Conservation (phyloP, 2,329 filamentous ascomycete species). For the Leptographium lundbergii region DNA sequence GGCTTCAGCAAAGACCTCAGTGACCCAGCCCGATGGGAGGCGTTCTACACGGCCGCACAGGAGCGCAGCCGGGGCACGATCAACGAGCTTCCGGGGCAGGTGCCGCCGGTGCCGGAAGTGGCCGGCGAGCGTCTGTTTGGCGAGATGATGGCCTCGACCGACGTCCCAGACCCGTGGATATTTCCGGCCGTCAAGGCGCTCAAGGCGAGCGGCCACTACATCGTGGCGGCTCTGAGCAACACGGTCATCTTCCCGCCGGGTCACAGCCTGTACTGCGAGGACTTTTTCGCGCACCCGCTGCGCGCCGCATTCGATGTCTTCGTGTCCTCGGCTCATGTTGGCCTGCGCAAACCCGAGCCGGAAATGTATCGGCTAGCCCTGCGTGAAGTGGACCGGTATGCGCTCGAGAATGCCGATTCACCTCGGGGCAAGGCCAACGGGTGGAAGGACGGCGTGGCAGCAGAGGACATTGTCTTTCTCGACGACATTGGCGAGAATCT, state of each 20-base stretch:
- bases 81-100: constrained; percentile 19
- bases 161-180: constrained; percentile 72
- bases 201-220: constrained; percentile 47
- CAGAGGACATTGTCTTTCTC: constrained; percentile 68
- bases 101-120: constrained; percentile 56
- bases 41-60: constrained; percentile 39
- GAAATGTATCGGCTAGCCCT: constrained; percentile 69
- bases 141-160: constrained; percentile 73
- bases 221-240: constrained; percentile 78
- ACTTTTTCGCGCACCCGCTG: constrained; percentile 43
- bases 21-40: constrained; percentile 52
- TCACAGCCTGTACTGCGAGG: constrained; percentile 50
- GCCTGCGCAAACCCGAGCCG: constrained; percentile 76
- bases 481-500: constrained; percentile 94
- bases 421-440: constrained; percentile 25
- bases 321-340: constrained; percentile 73
- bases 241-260: constrained; percentile 74
- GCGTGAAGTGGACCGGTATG: constrained; percentile 49
- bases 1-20: constrained; percentile 66
- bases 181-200: constrained; percentile 66
- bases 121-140: constrained; percentile 74
- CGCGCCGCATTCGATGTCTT: constrained; percentile 71
- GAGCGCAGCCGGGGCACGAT: constrained; percentile 5
- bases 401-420: constrained; percentile 34
- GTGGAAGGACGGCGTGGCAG: constrained; percentile 38